Evolutionary conservation across 176 grass and related monocot species (phyloP).

Genomic region (Areca catechu): DNA sequence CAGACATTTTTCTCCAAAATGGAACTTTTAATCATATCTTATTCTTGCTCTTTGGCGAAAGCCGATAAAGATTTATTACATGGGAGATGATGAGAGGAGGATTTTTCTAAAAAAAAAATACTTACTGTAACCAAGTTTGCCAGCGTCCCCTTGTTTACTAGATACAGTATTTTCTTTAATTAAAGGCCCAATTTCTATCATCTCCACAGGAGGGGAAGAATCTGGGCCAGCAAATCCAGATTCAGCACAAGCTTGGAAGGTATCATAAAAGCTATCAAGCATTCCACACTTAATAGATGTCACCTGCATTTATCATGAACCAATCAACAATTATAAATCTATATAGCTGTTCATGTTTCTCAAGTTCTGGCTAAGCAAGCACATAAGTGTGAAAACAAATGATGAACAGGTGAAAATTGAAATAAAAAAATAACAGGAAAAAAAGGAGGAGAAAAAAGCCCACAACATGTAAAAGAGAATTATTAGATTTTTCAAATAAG

Average conservation of each 20-base stretch:
- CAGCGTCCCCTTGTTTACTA: constrained; percentile 16
- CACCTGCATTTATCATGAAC: constrained; percentile 43
- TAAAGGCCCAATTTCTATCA: constrained; percentile 54
- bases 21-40: too few relatives aligned
- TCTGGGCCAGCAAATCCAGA: constrained; percentile 35
- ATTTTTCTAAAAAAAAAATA: background rate
- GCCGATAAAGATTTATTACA: background rate
- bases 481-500: too few relatives aligned
- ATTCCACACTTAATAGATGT: constrained; percentile 64
- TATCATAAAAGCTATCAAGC: constrained; percentile 76
- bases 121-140: constrained; percentile 13
- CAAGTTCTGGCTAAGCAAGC: too few relatives aligned
- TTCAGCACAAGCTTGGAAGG: constrained; percentile 52
- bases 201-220: constrained; percentile 46
- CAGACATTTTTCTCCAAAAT: too few relatives aligned
- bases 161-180: constrained; percentile 41
- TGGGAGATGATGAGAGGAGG: background rate
- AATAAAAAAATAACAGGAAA: too few relatives aligned
- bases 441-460: too few relatives aligned
- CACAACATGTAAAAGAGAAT: too few relatives aligned
- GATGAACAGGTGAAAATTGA: too few relatives aligned
- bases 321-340: too few relatives aligned
- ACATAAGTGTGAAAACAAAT: too few relatives aligned
- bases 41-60: background rate
- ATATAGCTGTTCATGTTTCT: too few relatives aligned